A percentile compares a stretch with the other conserved stretches of the same genome.
Evolutionary conservation across 1,284 basidiomycete species (phyloP).

Genomic region (Marasmius tenuissimus): DNA sequence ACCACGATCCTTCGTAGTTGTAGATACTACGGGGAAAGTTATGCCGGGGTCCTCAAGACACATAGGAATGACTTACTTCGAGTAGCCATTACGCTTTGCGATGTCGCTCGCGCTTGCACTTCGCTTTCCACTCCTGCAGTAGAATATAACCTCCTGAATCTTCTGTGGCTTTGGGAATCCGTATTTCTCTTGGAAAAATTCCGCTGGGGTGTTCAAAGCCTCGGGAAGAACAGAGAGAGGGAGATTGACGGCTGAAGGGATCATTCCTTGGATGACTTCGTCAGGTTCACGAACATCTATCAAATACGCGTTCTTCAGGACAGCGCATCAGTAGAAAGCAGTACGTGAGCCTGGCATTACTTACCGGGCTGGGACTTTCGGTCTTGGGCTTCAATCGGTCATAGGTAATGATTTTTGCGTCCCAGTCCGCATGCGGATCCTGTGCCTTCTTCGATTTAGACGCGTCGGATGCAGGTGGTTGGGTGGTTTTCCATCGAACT

Average conservation of each 20-base stretch:
- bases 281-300: conserved; percentile 94
- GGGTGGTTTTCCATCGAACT: conserved; percentile 31
- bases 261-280: conserved; percentile 92
- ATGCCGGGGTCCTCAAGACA: background rate
- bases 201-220: conserved; percentile 64
- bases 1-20: conserved; percentile 92
- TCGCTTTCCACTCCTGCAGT: conserved; percentile 91
- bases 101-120: conserved; percentile 84
- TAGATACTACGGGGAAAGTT: conserved; percentile 51
- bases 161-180: conserved; percentile 84
- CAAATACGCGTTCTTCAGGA: conserved; percentile 69
- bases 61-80: conserved; percentile 55
- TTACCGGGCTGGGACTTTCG: conserved; percentile 75
- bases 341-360: conserved; percentile 26
- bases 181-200: conserved; percentile 67
- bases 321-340: conserved; percentile 1
- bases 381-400: conserved; percentile 85
- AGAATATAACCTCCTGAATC: conserved; percentile 86
- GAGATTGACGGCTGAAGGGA: conserved; percentile 93
- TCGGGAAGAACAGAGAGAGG: conserved; percentile 81
- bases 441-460: conserved; percentile 41
- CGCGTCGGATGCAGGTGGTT: conserved; percentile 30
- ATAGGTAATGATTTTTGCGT: conserved; percentile 71
- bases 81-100: conserved; percentile 83
- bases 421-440: conserved; percentile 67